Percentiles rank a stretch among this genome's conserved stretches.
These are phyloP conservation scores for Microdochium paspali DNA, from an alignment of 2,329 filamentous ascomycete species.

Conservation along the genomic window DNA sequence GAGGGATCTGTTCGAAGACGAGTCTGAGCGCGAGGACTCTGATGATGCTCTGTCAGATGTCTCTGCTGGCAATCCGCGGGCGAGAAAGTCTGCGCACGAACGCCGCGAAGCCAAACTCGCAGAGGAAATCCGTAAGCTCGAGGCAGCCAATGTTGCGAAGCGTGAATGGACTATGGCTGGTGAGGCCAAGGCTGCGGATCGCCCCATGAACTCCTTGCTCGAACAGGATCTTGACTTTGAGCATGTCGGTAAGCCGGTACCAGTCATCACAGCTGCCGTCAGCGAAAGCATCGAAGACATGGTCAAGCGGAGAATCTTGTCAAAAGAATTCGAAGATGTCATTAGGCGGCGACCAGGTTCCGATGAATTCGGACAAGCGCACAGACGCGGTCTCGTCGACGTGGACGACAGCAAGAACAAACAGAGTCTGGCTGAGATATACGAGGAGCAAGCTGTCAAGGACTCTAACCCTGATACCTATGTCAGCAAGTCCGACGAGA, in stretches of 20 bases:
- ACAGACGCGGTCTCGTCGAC: conserved; percentile 65
- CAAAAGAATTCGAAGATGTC: conserved; percentile 87
- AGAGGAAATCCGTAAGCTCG: conserved; percentile 84
- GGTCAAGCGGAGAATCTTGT: conserved; percentile 86
- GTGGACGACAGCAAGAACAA: conserved; percentile 82
- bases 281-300: conserved; percentile 87
- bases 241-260: conserved; percentile 86
- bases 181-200: conserved; percentile 73
- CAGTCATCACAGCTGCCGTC: conserved; percentile 84
- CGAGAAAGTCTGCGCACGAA: conserved; percentile 77
- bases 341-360: conserved; percentile 71
- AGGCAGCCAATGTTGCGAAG: conserved; percentile 81
- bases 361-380: conserved; percentile 47
- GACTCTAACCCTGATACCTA: conserved; percentile 68
- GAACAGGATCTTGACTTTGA: conserved; percentile 96
- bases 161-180: conserved; percentile 85
- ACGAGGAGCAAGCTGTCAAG: conserved; percentile 85
- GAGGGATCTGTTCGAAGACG: conserved; percentile 81
- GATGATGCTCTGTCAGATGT: conserved; percentile 56
- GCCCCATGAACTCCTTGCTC: conserved; percentile 83
- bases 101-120: conserved; percentile 75
- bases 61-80: conserved; percentile 60
- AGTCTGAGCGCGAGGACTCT: conserved; percentile 54
- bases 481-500: conserved; percentile 74
- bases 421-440: conserved; percentile 82